Evolutionary conservation across 2,329 filamentous ascomycete genomes (phyloP).

Genomic region (Rachicladosporium sp.): DNA sequence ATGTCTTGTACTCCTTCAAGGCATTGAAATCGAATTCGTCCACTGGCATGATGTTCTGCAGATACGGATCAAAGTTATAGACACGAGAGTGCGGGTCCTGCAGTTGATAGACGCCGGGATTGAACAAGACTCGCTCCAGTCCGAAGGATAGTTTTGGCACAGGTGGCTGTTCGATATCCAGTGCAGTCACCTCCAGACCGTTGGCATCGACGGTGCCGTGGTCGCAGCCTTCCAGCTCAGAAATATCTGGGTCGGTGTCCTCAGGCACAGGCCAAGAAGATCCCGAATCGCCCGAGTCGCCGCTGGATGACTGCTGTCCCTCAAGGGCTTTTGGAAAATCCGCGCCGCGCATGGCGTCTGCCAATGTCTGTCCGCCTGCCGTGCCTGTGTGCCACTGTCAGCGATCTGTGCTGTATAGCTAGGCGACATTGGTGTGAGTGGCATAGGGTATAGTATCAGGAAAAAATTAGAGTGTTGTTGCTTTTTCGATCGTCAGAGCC

Average conservation of each 20-base stretch:
- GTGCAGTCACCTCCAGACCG: slow-evolving; percentile 24
- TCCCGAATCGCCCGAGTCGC: background rate
- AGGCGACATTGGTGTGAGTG: too few relatives aligned
- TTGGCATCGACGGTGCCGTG: slow-evolving; percentile 8
- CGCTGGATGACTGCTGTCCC: background rate
- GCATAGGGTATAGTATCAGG: too few relatives aligned
- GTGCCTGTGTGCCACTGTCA: background rate
- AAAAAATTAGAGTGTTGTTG: too few relatives aligned
- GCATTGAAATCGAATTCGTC: slow-evolving; percentile 84
- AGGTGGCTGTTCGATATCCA: slow-evolving; percentile 35
- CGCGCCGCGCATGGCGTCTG: too few relatives aligned
- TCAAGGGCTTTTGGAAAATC: background rate
- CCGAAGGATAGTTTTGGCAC: slow-evolving; percentile 59
- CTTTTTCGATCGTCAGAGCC: too few relatives aligned
- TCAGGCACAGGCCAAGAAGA: too few relatives aligned
- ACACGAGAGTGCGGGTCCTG: slow-evolving; percentile 79
- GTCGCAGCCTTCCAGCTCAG: background rate
- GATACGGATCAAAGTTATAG: slow-evolving; percentile 94
- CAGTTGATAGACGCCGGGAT: slow-evolving; percentile 80
- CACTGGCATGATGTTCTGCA: slow-evolving; percentile 86
- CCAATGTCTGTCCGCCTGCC: too few relatives aligned
- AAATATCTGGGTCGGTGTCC: background rate
- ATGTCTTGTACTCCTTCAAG: slow-evolving; percentile 78
- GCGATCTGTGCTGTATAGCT: background rate
- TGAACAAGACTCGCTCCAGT: slow-evolving; percentile 86